A percentile compares a stretch with the other conserved stretches of the same genome.
Evolutionary conservation across 129 eudicot genomes (phyloP).

Genomic region (Tanacetum coccineum): DNA sequence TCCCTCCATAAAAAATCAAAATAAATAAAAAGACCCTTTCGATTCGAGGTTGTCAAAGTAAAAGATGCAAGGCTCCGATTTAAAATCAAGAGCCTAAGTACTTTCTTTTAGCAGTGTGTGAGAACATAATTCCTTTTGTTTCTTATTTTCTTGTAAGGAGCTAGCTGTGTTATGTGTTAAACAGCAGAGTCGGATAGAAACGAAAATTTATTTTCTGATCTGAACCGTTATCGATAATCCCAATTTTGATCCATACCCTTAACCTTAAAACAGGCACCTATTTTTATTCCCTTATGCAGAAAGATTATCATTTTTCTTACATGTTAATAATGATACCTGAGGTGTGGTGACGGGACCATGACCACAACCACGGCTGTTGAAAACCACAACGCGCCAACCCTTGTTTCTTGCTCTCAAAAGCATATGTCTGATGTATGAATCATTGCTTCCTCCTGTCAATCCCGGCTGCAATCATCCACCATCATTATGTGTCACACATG

Average conservation of each 20-base stretch:
- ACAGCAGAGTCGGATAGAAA: background rate
- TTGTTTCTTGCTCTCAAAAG: slow-evolving; percentile 55
- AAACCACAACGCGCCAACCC: slow-evolving; percentile 92
- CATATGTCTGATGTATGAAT: slow-evolving; percentile 83
- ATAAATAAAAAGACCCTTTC: too few relatives aligned
- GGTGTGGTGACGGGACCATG: slow-evolving; percentile 85
- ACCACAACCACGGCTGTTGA: slow-evolving; percentile 95
- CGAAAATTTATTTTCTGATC: background rate
- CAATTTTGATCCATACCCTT: too few relatives aligned
- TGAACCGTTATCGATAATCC: too few relatives aligned
- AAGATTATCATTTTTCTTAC: too few relatives aligned
- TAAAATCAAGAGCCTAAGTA: too few relatives aligned
- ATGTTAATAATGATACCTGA: slow-evolving; percentile 43
- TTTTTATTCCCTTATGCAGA: too few relatives aligned
- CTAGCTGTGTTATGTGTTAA: background rate
- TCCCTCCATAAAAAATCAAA: too few relatives aligned
- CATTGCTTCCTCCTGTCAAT: slow-evolving; percentile 92
- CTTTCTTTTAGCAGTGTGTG: too few relatives aligned
- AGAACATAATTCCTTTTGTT: background rate
- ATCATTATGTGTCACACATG: background rate
- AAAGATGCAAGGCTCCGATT: too few relatives aligned
- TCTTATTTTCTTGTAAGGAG: background rate
- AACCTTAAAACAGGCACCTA: too few relatives aligned
- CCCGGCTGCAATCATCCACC: slow-evolving; percentile 74
- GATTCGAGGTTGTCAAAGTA: too few relatives aligned